Percentiles rank a stretch among this genome's conserved stretches.
Conservation (phyloP, 1,139 yeast genomes). For the Meyerozyma sp. region DNA sequence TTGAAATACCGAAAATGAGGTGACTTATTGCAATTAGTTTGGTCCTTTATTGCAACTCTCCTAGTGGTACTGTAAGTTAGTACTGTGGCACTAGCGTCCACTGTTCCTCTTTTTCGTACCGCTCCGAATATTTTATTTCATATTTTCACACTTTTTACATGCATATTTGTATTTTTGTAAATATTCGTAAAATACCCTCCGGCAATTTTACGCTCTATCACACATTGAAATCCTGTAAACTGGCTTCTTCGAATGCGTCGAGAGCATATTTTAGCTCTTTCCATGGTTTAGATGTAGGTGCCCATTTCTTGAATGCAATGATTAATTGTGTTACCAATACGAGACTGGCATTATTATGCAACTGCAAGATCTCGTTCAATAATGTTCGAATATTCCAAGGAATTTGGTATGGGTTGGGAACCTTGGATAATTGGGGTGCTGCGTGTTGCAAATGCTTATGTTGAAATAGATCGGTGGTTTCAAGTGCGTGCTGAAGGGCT, state of each 20-base stretch:
- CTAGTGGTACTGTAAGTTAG: no score
- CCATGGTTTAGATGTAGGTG: constrained; percentile 29
- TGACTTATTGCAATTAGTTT: no score
- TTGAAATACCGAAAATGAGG: no score
- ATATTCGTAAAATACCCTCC: background rate
- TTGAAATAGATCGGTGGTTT: constrained; percentile 27
- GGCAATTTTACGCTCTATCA: background rate
- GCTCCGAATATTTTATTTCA: no score
- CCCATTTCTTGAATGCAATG: constrained; percentile 34
- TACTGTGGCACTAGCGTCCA: no score
- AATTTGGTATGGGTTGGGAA: constrained; percentile 18
- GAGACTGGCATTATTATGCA: constrained; percentile 33
- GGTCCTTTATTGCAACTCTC: no score
- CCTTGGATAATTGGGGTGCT: background rate
- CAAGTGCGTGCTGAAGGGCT: constrained; percentile 30
- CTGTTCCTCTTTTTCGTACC: no score
- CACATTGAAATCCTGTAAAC: constrained; percentile 24
- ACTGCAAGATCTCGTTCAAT: constrained; percentile 27
- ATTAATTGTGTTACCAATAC: constrained; percentile 26
- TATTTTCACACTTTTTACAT: no score
- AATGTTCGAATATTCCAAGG: constrained; percentile 40
- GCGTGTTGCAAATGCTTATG: constrained; percentile 1
- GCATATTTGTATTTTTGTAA: no score
- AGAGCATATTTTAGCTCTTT: constrained; percentile 38
- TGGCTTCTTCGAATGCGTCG: constrained; percentile 30